Evolutionary conservation across 441 rosid genomes (phyloP).

Genomic region (Codiaeum variegatum): DNA sequence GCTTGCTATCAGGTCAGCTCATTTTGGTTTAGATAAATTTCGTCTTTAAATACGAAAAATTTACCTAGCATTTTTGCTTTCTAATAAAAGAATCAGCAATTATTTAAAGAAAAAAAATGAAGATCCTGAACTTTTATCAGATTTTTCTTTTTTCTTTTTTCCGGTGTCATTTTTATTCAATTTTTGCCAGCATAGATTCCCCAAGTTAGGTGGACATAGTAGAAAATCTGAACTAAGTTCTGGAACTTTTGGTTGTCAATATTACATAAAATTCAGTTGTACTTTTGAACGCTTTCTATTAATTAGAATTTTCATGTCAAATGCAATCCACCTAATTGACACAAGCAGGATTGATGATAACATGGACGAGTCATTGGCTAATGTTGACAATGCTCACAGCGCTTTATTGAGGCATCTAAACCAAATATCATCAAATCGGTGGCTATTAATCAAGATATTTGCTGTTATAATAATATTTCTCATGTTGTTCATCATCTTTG

Average conservation of each 20-base stretch:
- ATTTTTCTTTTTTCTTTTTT: too few species aligned
- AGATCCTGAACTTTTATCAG: not conserved
- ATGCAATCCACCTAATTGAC: slow-evolving; percentile 13
- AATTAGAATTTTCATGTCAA: not conserved
- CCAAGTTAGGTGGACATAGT: not conserved
- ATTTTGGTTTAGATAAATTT: slow-evolving; percentile 11
- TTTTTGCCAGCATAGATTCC: not conserved
- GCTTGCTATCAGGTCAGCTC: slow-evolving; percentile 73
- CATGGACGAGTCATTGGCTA: slow-evolving; percentile 80
- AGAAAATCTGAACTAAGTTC: not conserved
- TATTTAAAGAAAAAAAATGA: too few species aligned
- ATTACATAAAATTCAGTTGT: not conserved
- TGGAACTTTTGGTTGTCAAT: not conserved
- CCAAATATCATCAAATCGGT: slow-evolving; percentile 79
- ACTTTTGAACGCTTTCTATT: not conserved
- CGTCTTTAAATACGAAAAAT: not conserved
- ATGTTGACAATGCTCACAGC: slow-evolving; percentile 78
- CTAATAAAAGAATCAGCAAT: not conserved
- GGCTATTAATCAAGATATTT: slow-evolving; percentile 88
- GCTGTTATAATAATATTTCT: slow-evolving; percentile 62
- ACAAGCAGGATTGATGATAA: slow-evolving; percentile 78
- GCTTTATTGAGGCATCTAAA: slow-evolving; percentile 79
- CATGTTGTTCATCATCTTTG: slow-evolving; percentile 54
- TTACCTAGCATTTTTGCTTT: slow-evolving; percentile 5
- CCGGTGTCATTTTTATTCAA: not conserved